phyloP scores from a whole-genome alignment of 495 filamentous ascomycete species.

The Aspergillus affinis region DNA sequence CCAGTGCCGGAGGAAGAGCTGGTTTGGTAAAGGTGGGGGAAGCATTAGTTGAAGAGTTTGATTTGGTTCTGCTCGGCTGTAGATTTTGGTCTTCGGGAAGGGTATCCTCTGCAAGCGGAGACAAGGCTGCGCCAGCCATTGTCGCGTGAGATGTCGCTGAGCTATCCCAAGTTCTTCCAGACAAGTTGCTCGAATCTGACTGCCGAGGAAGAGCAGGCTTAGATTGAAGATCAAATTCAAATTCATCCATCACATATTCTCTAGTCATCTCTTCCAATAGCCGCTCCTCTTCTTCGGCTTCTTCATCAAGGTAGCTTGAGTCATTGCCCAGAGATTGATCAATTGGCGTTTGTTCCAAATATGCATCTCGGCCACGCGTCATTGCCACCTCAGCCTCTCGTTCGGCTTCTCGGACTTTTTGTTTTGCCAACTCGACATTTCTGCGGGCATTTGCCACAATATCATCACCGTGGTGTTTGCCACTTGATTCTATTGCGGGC shows the following conservation, averaged over 20 bases:
- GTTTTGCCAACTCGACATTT: conserved; percentile 75
- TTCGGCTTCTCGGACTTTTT: conserved; percentile 75
- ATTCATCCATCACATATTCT: conserved; percentile 84
- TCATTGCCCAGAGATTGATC: conserved; percentile 36
- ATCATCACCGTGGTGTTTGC: conserved; percentile 39
- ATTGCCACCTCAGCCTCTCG: conserved; percentile 68
- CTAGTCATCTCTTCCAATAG: conserved; percentile 90
- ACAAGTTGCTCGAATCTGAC: conserved; percentile 83
- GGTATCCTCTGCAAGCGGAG: conserved; percentile 71
- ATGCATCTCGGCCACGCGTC: conserved; percentile 41
- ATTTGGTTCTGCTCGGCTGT: conserved; percentile 30
- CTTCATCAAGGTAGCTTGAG: conserved; percentile 61
- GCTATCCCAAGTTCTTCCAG: conserved; percentile 83
- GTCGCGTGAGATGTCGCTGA: conserved; percentile 77
- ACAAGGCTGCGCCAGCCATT: conserved; percentile 62
- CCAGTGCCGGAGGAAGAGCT: conserved; percentile 37
- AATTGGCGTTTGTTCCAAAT: conserved; percentile 35
- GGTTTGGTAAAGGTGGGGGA: conserved; percentile 3
- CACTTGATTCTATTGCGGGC: conserved; percentile 53
- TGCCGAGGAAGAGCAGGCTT: conserved; percentile 81
- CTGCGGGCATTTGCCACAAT: conserved; percentile 59
- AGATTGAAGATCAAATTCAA: conserved; percentile 71
- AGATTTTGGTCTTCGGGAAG: conserved; percentile 28
- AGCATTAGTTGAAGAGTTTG: conserved; percentile 27
- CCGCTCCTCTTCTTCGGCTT: conserved; percentile 88